phyloP scores from a whole-genome alignment of 2,329 filamentous ascomycete genomes.

The Chlorencoelia australis region DNA sequence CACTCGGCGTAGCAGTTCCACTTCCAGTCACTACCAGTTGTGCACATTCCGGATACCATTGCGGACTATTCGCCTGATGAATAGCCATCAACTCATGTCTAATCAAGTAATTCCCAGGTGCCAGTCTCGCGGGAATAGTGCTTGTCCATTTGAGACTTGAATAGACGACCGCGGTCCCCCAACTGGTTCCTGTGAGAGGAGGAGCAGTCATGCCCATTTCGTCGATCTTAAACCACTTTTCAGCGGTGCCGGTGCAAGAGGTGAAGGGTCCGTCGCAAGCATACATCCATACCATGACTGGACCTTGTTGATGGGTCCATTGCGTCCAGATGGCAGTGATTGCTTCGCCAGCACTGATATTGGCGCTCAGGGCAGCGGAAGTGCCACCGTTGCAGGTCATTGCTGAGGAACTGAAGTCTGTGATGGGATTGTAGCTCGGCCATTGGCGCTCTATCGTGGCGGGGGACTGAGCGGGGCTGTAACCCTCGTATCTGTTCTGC shows the following conservation, averaged over 20 bases:
- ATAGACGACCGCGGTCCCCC: conserved; percentile 38
- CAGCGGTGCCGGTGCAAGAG: conserved; percentile 39
- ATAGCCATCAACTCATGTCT: conserved; percentile 47
- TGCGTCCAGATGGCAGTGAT: conserved; percentile 43
- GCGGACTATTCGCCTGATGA: conserved; percentile 40
- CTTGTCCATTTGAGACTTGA: conserved; percentile 38
- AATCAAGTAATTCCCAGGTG: conserved; percentile 45
- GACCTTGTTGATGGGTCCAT: conserved; percentile 49
- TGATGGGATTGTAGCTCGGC: conserved; percentile 46
- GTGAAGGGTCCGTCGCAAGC: conserved; percentile 40
- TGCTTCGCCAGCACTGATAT: conserved; percentile 36
- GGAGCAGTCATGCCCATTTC: conserved; percentile 39
- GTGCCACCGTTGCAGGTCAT: conserved; percentile 48
- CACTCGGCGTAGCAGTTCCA: conserved; percentile 32
- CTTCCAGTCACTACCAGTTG: conserved; percentile 41
- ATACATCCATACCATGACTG: conserved; percentile 48
- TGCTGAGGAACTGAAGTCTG: conserved; percentile 36
- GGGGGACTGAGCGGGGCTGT: conserved; percentile 37
- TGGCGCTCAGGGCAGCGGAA: conserved; percentile 35
- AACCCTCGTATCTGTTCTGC: conserved; percentile 33
- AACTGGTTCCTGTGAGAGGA: conserved; percentile 34
- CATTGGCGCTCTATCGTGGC: conserved; percentile 48
- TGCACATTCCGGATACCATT: conserved; percentile 48
- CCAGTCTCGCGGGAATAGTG: conserved; percentile 39
- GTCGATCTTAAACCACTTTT: conserved; percentile 51